phyloP scores from a whole-genome alignment of 2,329 filamentous ascomycete species.

The Didymella sp. region DNA sequence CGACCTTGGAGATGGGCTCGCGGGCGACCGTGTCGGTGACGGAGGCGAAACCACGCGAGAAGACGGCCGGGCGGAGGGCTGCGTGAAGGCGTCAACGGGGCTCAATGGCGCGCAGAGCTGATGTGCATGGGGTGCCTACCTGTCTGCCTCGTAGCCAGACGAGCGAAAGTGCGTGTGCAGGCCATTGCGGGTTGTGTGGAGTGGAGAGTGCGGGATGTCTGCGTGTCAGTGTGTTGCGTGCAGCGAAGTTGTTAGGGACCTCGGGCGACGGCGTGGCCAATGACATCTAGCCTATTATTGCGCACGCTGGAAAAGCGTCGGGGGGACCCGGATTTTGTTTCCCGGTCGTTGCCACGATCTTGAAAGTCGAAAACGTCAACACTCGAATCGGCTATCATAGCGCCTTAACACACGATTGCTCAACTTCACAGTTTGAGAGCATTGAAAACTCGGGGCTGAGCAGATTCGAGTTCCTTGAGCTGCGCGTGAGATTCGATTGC shows the following conservation, averaged over 20 bases:
- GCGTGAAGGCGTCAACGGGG: conserved; percentile 34
- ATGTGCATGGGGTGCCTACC: conserved; percentile 33
- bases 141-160: conserved; percentile 48
- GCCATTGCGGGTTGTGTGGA: conserved; percentile 45
- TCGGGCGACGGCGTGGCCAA: conserved; percentile 10
- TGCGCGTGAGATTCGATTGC: not conserved
- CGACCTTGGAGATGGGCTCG: conserved; percentile 44
- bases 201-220: conserved; percentile 37
- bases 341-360: conserved; percentile 20
- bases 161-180: conserved; percentile 47
- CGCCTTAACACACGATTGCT: not conserved
- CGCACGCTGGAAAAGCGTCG: conserved; percentile 12
- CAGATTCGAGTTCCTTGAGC: not conserved
- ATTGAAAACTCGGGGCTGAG: not conserved
- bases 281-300: conserved; percentile 14
- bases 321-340: conserved; percentile 14
- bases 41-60: conserved; percentile 50
- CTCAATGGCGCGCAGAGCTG: conserved; percentile 27
- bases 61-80: conserved; percentile 48
- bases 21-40: conserved; percentile 43
- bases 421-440: not conserved
- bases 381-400: conserved; percentile 16
- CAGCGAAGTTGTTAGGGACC: conserved; percentile 30
- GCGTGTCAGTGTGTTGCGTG: conserved; percentile 33
- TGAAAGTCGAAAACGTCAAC: conserved; percentile 25